Base-by-base conservation (phyloP, 257 asterid genomes). In the Przewalskia tangutica region DNA sequence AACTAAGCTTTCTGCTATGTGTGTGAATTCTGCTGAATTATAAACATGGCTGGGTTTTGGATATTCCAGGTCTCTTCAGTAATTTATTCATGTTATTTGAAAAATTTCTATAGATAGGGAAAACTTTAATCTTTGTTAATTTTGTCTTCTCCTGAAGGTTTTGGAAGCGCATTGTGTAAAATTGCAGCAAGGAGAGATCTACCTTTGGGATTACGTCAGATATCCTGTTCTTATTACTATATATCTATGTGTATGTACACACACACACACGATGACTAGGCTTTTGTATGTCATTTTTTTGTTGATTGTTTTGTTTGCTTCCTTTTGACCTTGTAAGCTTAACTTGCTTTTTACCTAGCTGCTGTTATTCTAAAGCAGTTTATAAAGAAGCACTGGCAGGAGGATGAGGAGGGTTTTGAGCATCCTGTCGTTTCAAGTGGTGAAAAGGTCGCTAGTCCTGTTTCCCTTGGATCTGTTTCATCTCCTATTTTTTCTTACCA, bases 341-440 rank as follows among this genome's bases (percentile, higher is more conserved):
- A 90, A 95, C 97, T 18, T 63, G 71, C 70, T 65, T 84, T 64
- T 76, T 73, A 95, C 98, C 89, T 94, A 91, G 99, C 99, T 82
- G 98, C 97, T 79, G 97, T 95, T 82, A 86, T 95, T 86, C 89
- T 95, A 80, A 94, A 94, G 93, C 98, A 95, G 84, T 89, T 92
- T 85, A 89, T 92, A 70, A 91, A 85, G 92, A 95, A 91, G 85
- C 98, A 95, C 84, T 95, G 99, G 98, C 83, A 83, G 66, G 97
- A 90, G 81, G 93, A 90, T 36, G 98, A 91, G 60, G 98, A 91
- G 84, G 90, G 87, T 84, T 95, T 95, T 86, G 97, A 94, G 90
- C 97, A 90, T 86, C 98, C 99, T 82, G 86, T 91, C 81, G 97
- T 91, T 88, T 88, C 92, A 32, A 85, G 83, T 81, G 89, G 88